Percentiles rank a stretch among this genome's conserved stretches.
Conservation (phyloP, 2,329 filamentous ascomycete species). For the Moelleriella libera region DNA sequence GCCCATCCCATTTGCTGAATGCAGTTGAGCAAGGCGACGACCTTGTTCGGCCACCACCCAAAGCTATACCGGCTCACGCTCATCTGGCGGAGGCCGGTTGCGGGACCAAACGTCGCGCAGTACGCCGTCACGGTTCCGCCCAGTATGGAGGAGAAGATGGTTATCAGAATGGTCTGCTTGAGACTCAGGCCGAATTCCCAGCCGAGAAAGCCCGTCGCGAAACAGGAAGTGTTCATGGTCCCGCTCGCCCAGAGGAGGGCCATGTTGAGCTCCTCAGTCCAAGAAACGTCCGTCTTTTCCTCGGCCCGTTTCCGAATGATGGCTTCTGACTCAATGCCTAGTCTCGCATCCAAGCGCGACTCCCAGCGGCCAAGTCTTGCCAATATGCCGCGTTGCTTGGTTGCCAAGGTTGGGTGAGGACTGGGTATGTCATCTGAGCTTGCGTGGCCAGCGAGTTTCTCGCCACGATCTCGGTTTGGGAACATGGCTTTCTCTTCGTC, state of each 20-base stretch:
- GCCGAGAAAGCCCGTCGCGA: conserved; percentile 36
- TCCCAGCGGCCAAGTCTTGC: conserved; percentile 25
- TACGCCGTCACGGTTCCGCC: conserved; percentile 19
- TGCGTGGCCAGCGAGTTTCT: background rate
- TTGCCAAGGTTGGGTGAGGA: too few relatives aligned
- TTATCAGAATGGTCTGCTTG: conserved; percentile 26
- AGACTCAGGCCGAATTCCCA: conserved; percentile 32
- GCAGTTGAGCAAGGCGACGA: conserved; percentile 28
- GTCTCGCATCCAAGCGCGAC: conserved; percentile 25
- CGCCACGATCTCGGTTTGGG: background rate
- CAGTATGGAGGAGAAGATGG: conserved; percentile 29
- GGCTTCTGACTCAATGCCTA: conserved; percentile 34
- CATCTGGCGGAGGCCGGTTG: conserved; percentile 34
- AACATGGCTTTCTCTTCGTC: conserved; percentile 1
- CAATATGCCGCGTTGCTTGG: conserved; percentile 13
- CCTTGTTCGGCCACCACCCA: conserved; percentile 35
- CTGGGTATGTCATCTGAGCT: background rate
- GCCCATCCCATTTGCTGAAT: conserved; percentile 32
- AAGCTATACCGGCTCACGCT: conserved; percentile 33
- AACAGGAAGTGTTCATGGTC: conserved; percentile 36
- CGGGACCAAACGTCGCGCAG: conserved; percentile 34
- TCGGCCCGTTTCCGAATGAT: conserved; percentile 30
- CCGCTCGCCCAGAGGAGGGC: conserved; percentile 36
- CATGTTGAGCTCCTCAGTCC: conserved; percentile 30
- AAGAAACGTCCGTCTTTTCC: conserved; percentile 16